Base-by-base conservation (phyloP, 73 alveolate species). In the Paramecium octaurelia region DNA sequence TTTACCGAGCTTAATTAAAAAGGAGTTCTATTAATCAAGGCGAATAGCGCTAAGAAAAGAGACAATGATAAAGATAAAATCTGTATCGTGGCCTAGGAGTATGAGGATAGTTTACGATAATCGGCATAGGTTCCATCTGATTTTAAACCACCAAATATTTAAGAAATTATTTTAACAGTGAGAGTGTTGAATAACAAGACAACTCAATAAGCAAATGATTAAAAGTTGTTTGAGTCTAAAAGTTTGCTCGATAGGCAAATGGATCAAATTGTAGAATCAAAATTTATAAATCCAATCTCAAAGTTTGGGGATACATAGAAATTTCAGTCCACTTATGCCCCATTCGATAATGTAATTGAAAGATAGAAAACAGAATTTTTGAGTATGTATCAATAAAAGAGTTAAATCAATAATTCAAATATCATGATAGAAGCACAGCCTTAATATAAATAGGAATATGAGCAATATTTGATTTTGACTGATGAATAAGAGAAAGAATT, bases 401-500 rank as follows among this genome's bases (percentile, higher is more conserved):
- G 83, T 34, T 21, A 60, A 21, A 60, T 60, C 21, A 34, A 60
- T 60, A 16, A 10, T 20, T 21, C 46, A 60, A 60, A 60, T 20
- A n/a, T 21, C 1, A 6, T 9, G 6, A 46, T 46, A 6, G 58
- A 46, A 7, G 14, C 38, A 11, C 10, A 34, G 14, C 29, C 27
- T 1, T 60, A 60, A 60, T 4, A 29, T 3, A 73, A 73, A 40
- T 18, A 31, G 8, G 38, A 35, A n/a, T 73, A 73, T 73, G 87
- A 73, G 35, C 31, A 73, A 73, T 40, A 27, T 9, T 14, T 73
- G 35, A 73, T 73, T 9, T 27, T 27, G 64, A 73, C 64, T 11
- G 64, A 73, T 34, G 87, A 73, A n/a, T 73, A 73, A 6, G 87
- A 73, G 64, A 73, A 73, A 8, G 87, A 73, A 9, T 18, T 73